These are phyloP conservation scores for Kwoniella shivajii DNA, from an alignment of 1,284 basidiomycete genomes.

Conservation along the genomic window DNA sequence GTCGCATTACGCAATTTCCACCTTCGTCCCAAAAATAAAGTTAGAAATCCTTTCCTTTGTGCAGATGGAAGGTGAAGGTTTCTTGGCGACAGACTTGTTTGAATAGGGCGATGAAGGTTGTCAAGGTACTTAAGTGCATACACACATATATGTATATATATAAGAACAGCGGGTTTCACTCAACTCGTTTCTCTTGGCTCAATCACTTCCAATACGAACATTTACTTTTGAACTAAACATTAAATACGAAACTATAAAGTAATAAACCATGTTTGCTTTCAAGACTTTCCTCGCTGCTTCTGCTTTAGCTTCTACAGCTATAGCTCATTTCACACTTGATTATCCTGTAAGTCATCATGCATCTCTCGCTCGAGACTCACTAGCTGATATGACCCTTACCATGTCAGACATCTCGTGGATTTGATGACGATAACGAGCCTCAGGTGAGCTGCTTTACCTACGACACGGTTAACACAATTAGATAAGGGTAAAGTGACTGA, in stretches of 20 bases:
- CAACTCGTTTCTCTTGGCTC: too few species aligned
- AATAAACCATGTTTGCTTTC: slow-evolving; percentile 12
- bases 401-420: slow-evolving; percentile 61
- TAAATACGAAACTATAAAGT: not conserved
- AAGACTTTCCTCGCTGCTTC: slow-evolving; percentile 40
- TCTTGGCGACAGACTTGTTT: not conserved
- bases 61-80: not conserved
- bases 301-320: slow-evolving; percentile 54
- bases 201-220: not conserved
- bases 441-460: slow-evolving; percentile 1
- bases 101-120: not conserved
- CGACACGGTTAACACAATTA: too few species aligned
- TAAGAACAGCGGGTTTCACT: too few species aligned
- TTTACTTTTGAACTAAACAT: not conserved
- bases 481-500: too few species aligned
- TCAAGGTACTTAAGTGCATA: not conserved
- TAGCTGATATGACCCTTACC: not conserved
- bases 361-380: not conserved
- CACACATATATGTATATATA: not conserved
- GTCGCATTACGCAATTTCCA: too few species aligned
- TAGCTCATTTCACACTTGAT: slow-evolving; percentile 70
- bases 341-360: slow-evolving; percentile 57
- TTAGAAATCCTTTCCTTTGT: not conserved
- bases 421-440: slow-evolving; percentile 63
- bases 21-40: not conserved